Evolutionary conservation across 257 asterid genomes (phyloP), one percentile per base, ranked within the genome.

Genomic region (Galeopsis tetrahit): DNA sequence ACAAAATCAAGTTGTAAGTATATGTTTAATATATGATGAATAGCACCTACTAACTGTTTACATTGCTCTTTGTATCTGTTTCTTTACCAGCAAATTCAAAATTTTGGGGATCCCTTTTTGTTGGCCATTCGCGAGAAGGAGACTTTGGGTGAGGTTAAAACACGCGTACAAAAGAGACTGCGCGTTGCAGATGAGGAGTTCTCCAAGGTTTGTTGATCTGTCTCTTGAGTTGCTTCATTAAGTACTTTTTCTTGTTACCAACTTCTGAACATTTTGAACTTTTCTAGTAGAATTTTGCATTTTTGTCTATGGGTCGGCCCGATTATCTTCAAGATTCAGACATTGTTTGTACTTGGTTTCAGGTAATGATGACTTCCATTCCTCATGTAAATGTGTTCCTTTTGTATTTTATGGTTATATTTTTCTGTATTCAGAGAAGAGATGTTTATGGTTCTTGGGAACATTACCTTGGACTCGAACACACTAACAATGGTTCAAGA

Each of bases 401-500:
- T 40, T 38, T 44, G 11, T 62, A 32, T 58, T 8, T 9, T 14
- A 10, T 39, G 63, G 33, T 52, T 42, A 21, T 38, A 62, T 46
- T 55, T 33, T 15, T 58, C 39, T 14, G 63, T 28, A 49, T 73
- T 35, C 90, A 87, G 94, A 89, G 82, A 78, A 81, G 85, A 84
- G 94, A 85, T 73, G 87, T 87, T 32, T 85, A 83, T 77, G 90
- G 93, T 71, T 90, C 90, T 68, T 85, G 91, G 91, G 96, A 84
- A 65, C 89, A 84, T 68, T 85, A 87, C 87, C 87, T 87, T 42
- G 92, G 94, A 62, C 80, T 89, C 70, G 94, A 87, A 82, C 96
- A 84, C 79, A 57, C 89, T 70, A 92, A 89, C 81, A 77, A 83
- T 76, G 69, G 90, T 79, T 89, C 96, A 42, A 87, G 79, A 71